phyloP scores from a whole-genome alignment of 768 basidiomycete genomes.

The Suillus subluteus region DNA sequence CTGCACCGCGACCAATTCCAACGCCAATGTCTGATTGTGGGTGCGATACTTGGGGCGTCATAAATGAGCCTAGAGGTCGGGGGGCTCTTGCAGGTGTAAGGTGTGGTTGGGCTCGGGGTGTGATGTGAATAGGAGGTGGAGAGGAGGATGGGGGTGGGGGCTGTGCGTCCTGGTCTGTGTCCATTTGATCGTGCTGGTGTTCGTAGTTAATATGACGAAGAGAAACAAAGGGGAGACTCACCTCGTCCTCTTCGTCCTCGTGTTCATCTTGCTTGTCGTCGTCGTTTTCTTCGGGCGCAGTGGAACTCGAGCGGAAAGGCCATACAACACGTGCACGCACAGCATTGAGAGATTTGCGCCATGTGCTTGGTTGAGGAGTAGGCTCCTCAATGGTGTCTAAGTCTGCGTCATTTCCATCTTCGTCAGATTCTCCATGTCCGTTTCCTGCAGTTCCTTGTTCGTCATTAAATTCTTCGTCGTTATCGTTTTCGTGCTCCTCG shows the following conservation, averaged over 20 bases:
- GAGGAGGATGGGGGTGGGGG: conserved; percentile 8
- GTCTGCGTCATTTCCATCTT: conserved; percentile 14
- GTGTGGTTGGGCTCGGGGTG: not conserved
- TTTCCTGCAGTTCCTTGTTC: conserved; percentile 17
- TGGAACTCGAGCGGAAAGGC: conserved; percentile 33
- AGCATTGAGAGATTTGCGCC: conserved; percentile 39
- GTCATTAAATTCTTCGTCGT: conserved; percentile 17
- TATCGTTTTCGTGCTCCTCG: conserved; percentile 34
- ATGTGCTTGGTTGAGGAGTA: conserved; percentile 21
- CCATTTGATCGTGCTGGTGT: not conserved
- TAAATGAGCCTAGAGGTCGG: conserved; percentile 43
- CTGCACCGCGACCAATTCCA: conserved; percentile 17
- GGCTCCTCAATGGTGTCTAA: conserved; percentile 17
- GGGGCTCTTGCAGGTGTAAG: conserved; percentile 17
- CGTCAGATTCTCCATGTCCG: conserved; percentile 16
- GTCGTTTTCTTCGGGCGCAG: conserved; percentile 21
- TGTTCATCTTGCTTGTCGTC: conserved; percentile 27
- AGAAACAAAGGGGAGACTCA: not conserved
- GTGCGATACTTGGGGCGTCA: conserved; percentile 56
- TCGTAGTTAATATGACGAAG: not conserved
- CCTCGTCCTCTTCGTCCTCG: conserved; percentile 25
- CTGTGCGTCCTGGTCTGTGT: conserved; percentile 4
- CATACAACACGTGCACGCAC: conserved; percentile 33
- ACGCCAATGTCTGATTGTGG: conserved; percentile 8
- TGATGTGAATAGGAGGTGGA: not conserved